Evolutionary conservation across 1,284 basidiomycete species (phyloP), one percentile per base, ranked within the genome.

Genomic region (Sporisorium exsertum): DNA sequence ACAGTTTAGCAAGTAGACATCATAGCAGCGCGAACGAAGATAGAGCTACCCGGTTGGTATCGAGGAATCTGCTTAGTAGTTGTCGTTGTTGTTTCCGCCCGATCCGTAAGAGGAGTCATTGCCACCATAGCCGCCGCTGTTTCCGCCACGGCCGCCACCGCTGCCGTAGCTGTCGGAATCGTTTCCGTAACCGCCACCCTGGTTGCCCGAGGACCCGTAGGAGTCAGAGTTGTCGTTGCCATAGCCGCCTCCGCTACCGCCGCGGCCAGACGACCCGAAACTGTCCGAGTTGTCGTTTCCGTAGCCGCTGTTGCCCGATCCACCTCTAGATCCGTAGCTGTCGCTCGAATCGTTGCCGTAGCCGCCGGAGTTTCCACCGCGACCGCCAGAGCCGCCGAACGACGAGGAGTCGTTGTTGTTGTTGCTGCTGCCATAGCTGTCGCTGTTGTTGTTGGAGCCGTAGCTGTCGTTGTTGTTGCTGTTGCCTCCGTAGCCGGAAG

Each of bases 401-500:
- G 37, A 40, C 37, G 37, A 64, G 40, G 50, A 54, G 13, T 27
- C 42, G 51, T 42, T 45, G 53, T 62, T 58, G 61, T 62, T 58
- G 52, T 42, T 53, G 46, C 43, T 46, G 51, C 35, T 24, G 20
- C 59, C 46, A 47, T 58, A 55, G 53, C 29, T 15, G 49, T 55
- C 64, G 29, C 22, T 58, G 52, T 50, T 42, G 57, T 58, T 64
- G 62, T 33, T 33, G 20, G 43, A 20, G 67, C n/a, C n/a, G n/a
- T 62, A 51, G 37, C 29, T 37, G 67, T 67, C 58, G 56, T 67
- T 58, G 59, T 54, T 35, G 64, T 66, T 64, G 43, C 26, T 51
- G 54, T 26, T 51, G 47, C 53, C 9, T 10, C 58, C 57, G 16
- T 22, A 57, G 46, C 42, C 42, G 7, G 51, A 66, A 15, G 43